A percentile compares a stretch with the other conserved stretches of the same genome.
phyloP scores from a whole-genome alignment of 1,284 basidiomycete genomes.

The Hemileia vastatrix region DNA sequence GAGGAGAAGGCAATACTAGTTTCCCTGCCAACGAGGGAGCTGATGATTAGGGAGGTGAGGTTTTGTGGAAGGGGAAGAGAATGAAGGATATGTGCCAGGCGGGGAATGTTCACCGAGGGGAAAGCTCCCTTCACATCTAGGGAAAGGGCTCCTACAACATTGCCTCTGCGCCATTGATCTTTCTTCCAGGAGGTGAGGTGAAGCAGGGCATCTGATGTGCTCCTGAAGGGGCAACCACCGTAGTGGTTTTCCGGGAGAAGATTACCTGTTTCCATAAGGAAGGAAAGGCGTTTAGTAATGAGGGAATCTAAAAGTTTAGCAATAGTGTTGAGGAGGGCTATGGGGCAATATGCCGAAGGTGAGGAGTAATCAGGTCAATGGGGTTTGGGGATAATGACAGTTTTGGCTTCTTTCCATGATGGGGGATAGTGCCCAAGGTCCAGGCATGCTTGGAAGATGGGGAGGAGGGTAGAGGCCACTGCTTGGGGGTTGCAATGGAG shows the following conservation, averaged over 20 bases:
- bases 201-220: neutral
- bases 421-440: neutral
- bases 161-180: conserved; percentile 7
- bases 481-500: too few relatives aligned
- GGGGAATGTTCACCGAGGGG: neutral
- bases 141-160: conserved; percentile 3
- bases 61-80: neutral
- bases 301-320: conserved; percentile 8
- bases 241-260: neutral
- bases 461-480: too few relatives aligned
- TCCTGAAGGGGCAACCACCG: neutral
- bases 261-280: conserved; percentile 2
- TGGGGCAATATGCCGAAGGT: conserved; percentile 2
- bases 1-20: neutral
- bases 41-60: neutral
- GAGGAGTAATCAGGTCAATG: neutral
- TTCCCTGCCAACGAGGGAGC: neutral
- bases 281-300: conserved; percentile 1
- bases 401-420: conserved; percentile 2
- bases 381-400: conserved; percentile 2
- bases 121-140: conserved; percentile 14
- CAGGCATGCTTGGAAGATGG: too few relatives aligned
- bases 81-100: neutral
- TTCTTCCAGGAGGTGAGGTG: conserved; percentile 1
- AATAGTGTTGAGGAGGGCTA: conserved; percentile 2